Conservation (phyloP, 192 early-diverging fungal genomes). For the Coemansia sp. region DNA sequence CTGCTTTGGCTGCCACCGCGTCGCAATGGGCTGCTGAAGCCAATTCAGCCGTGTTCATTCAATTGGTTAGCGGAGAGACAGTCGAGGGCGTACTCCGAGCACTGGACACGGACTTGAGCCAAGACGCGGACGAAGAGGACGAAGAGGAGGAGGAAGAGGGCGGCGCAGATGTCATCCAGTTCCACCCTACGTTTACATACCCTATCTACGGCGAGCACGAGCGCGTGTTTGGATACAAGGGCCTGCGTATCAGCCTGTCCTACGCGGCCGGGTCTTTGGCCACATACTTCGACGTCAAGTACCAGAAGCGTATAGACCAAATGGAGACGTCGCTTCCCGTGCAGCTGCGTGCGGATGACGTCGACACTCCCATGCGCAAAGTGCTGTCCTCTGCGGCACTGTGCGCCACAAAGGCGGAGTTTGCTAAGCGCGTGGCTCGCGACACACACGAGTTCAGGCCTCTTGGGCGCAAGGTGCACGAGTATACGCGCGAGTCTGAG, state of each 20-base stretch:
- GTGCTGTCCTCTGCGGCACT: slow-evolving; percentile 63
- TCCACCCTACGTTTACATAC: slow-evolving; percentile 88
- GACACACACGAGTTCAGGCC: slow-evolving; percentile 76
- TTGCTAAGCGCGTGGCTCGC: slow-evolving; percentile 62
- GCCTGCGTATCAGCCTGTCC: slow-evolving; percentile 72
- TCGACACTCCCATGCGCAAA: slow-evolving; percentile 61
- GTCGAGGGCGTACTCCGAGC: slow-evolving; percentile 33
- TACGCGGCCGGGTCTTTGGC: slow-evolving; percentile 81
- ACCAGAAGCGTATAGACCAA: slow-evolving; percentile 65
- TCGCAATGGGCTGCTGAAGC: slow-evolving; percentile 52
- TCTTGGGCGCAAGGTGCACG: slow-evolving; percentile 74
- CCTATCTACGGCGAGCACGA: slow-evolving; percentile 89
- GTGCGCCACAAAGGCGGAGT: slow-evolving; percentile 65
- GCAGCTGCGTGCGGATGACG: slow-evolving; percentile 65
- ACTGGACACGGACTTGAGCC: slow-evolving; percentile 26
- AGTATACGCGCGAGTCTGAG: slow-evolving; percentile 58
- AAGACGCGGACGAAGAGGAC: slow-evolving; percentile 42
- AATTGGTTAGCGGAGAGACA: slow-evolving; percentile 48
- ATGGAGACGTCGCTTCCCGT: slow-evolving; percentile 40
- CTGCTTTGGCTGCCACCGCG: slow-evolving; percentile 28
- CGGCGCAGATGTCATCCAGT: slow-evolving; percentile 57
- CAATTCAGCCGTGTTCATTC: slow-evolving; percentile 48
- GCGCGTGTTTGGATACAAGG: slow-evolving; percentile 89
- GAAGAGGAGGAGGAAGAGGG: slow-evolving; percentile 40
- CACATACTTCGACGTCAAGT: slow-evolving; percentile 69